phyloP scores from a whole-genome alignment of 805 yeast genomes.

The Candida bentonensis region DNA sequence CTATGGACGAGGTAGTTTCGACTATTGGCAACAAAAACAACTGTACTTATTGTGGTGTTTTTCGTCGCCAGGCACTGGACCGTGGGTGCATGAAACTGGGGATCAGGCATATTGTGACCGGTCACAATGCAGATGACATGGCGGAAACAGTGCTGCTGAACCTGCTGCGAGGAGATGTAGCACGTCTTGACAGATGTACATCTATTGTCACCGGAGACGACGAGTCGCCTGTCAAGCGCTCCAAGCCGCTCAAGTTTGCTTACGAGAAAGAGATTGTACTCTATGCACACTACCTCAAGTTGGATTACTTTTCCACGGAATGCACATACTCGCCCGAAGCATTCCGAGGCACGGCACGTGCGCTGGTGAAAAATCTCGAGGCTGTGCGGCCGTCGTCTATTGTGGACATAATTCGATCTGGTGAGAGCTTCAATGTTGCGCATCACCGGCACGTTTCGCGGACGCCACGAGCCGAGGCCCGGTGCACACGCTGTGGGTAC shows the following conservation, averaged over 20 bases:
- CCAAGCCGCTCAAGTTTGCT: constrained; percentile 90
- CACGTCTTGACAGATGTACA: constrained; percentile 79
- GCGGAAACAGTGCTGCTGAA: constrained; percentile 98
- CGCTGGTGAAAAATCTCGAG: constrained; percentile 78
- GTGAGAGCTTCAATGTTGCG: constrained; percentile 49
- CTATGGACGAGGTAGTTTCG: constrained; percentile 94
- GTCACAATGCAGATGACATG: constrained; percentile 98
- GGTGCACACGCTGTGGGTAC: constrained; percentile 85
- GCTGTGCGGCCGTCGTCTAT: constrained; percentile 85
- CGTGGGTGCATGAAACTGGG: constrained; percentile 84
- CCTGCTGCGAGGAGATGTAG: constrained; percentile 87
- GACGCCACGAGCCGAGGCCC: constrained; percentile 15
- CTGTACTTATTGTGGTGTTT: constrained; percentile 96
- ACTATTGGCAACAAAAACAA: constrained; percentile 88
- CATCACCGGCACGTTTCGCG: constrained; percentile 8
- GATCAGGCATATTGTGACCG: constrained; percentile 86
- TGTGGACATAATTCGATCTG: constrained; percentile 86
- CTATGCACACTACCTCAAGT: constrained; percentile 89
- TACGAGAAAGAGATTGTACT: constrained; percentile 95
- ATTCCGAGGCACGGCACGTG: constrained; percentile 93
- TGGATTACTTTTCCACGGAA: constrained; percentile 94
- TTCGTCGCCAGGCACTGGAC: constrained; percentile 91
- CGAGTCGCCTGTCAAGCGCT: constrained; percentile 74
- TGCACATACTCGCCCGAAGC: constrained; percentile 99
- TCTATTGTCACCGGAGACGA: constrained; percentile 73